Conservation (phyloP, 345 rosid species). For the Moricandia arvensis region DNA sequence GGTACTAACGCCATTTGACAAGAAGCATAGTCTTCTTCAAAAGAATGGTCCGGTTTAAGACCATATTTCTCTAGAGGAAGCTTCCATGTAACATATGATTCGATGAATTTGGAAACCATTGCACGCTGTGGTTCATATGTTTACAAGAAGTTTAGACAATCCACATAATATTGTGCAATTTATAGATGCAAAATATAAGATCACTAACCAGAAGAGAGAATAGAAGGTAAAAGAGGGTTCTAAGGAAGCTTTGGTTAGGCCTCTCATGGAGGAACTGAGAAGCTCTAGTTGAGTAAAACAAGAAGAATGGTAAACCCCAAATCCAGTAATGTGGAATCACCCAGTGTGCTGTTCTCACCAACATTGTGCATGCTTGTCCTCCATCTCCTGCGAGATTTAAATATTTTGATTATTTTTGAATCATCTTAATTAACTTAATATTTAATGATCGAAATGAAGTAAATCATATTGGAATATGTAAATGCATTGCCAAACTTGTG, state of each 20-base stretch:
- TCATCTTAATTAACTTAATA: not conserved
- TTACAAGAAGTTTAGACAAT: not conserved
- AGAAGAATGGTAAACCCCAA: conserved; percentile 87
- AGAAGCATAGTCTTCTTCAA: conserved; percentile 84
- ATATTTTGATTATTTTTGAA: not conserved
- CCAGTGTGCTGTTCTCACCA: conserved; percentile 78
- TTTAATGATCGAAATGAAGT: not conserved
- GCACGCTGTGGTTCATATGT: conserved; percentile 47
- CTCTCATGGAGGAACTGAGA: conserved; percentile 77
- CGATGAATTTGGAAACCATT: conserved; percentile 68
- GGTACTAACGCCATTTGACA: conserved; percentile 94
- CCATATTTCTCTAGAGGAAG: conserved; percentile 73
- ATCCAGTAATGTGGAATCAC: conserved; percentile 76
- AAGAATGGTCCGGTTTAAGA: conserved; percentile 77
- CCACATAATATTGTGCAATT: not conserved
- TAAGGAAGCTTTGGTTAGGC: conserved; percentile 65
- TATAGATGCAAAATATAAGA: not conserved
- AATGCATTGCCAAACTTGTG: not conserved
- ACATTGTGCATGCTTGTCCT: conserved; percentile 72
- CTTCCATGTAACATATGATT: conserved; percentile 72
- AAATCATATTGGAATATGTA: not conserved
- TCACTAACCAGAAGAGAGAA: conserved; percentile 59
- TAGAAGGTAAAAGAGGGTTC: conserved; percentile 49
- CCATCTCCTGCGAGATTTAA: conserved; percentile 43
- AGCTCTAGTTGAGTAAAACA: conserved; percentile 81